Evolutionary conservation across 441 rosid genomes (phyloP), one percentile per base, ranked within the genome.

Genomic region (Geranium incanum): DNA sequence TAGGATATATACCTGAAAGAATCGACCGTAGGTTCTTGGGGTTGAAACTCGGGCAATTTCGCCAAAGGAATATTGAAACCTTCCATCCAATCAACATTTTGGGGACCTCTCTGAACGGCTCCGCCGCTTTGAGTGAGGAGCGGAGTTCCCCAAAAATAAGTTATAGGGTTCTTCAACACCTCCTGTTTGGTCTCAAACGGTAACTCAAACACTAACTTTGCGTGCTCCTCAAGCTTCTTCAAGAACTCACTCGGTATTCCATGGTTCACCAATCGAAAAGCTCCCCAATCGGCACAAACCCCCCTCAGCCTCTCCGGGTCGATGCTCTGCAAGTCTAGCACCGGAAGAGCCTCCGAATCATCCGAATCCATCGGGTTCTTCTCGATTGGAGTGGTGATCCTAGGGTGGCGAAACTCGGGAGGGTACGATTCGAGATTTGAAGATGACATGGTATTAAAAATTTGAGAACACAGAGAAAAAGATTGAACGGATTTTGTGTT

Each of bases 101-200:
- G 76, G 67, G 72, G 13, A 19, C 75, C 83, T 62, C 79, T 76
- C 1, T 59, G 33, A 0, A 89, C 60, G 71, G 88, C 84, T 36
- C 75, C 72, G 12, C 97, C 92, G 0, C 88, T 76, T 1, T 79
- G 80, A 33, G 81, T 84, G 0, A 88, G 78, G 18, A 81, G 85
- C 1, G 92, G 86, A 11, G 96, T 87, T 28, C 95, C 97, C 89
- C 89, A 88, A 36, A 88, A 88, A 76, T 91, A 89, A 38, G 95
- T 84, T 67, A 85, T 18, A 4, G 92, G 84, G 38, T 43, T 57
- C 0, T 66, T 74, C 70, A 87, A 77, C 15, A 79, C 36, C 11
- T 70, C 76, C 57, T 71, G 84, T 80, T 88, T 89, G 59, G 80
- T 66, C 21, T 88, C 87, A 68, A 87, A 88, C 4, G 97, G 74